phyloP scores from a whole-genome alignment of 2,329 filamentous ascomycete species.

The Pseudogymnoascus sp. region DNA sequence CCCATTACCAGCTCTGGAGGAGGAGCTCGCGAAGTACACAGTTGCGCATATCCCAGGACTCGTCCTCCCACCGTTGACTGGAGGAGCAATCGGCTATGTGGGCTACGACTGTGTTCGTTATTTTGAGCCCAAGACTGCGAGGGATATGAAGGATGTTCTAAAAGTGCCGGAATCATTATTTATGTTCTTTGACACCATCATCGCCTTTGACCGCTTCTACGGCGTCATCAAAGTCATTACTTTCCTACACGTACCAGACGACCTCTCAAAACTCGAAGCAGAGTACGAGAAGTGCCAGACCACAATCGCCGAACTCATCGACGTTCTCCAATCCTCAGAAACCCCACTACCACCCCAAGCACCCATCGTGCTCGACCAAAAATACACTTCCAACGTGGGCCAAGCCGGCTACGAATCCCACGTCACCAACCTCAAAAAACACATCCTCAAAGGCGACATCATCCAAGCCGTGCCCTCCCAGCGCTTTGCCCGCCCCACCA shows the following conservation, averaged over 20 bases:
- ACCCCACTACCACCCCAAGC: slow-evolving; percentile 69
- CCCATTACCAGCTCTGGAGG: slow-evolving; percentile 73
- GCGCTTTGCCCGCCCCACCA: slow-evolving; percentile 80
- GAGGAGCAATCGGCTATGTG: slow-evolving; percentile 91
- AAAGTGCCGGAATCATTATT: slow-evolving; percentile 89
- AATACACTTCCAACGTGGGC: slow-evolving; percentile 90
- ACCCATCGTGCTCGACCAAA: slow-evolving; percentile 61
- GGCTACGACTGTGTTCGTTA: slow-evolving; percentile 97
- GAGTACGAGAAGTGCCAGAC: slow-evolving; percentile 62
- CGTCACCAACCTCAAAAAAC: slow-evolving; percentile 76
- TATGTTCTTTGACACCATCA: slow-evolving; percentile 91
- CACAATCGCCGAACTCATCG: slow-evolving; percentile 58
- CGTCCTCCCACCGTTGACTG: slow-evolving; percentile 75
- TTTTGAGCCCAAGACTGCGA: slow-evolving; percentile 93
- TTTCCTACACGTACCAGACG: slow-evolving; percentile 64
- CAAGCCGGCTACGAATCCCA: slow-evolving; percentile 83
- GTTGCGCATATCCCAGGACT: slow-evolving; percentile 79
- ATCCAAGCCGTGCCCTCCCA: slow-evolving; percentile 97
- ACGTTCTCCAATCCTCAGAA: slow-evolving; percentile 63
- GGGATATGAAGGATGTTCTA: slow-evolving; percentile 80
- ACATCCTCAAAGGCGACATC: slow-evolving; percentile 87
- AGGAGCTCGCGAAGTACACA: slow-evolving; percentile 68
- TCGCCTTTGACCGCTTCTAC: slow-evolving; percentile 92
- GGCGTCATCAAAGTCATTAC: slow-evolving; percentile 90
- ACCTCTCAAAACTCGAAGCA: slow-evolving; percentile 48